Base-by-base conservation (phyloP, 805 yeast genomes). In the Saccharomycopsis fodiens region DNA sequence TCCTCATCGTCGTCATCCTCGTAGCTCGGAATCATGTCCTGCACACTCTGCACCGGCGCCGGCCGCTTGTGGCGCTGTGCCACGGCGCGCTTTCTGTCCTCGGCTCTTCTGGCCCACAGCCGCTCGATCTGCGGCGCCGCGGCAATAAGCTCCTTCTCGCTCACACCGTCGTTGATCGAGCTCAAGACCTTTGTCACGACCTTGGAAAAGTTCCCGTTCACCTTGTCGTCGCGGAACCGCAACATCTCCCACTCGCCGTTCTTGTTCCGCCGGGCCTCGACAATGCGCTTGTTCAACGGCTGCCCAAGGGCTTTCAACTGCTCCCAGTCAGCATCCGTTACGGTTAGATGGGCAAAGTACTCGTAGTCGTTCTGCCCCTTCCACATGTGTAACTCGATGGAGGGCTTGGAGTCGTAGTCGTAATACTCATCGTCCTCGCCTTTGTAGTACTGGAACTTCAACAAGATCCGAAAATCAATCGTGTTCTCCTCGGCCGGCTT, bases 401-500 rank as follows among this genome's bases (percentile, higher is more conserved):
- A 65, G 0, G 98, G 98, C 51, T 77, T 80, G 0, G 80, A 69
- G 52, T 89, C 96, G 62, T 87, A 93, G 58, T 87, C 87, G 16
- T 70, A 71, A 58, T 87, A 88, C 47, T 83, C 77, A 36, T 68
- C 67, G 45, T 79, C 85, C 4, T 74, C 74, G 59, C 84, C 91
- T 39, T 72, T 72, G 54, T 54, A 78, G 6, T 63, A 54, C 15
- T 79, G 76, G 55, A 85, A 85, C 30, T 72, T 72, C 48, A 87
- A 62, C 29, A 71, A 70, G 49, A 93, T 62, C 59, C 80, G 80
- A 64, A 86, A 93, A 63, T 93, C 99, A 37, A 94, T 77, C 0
- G 97, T 83, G 56, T 93, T 94, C 62, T 91, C 98, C 52, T 85
- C 85, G 10, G 95, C 86, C 2, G 98, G 97, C 59, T 93, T 93